phyloP scores from a whole-genome alignment of 2,329 filamentous ascomycete species.

The Pseudogymnoascus destructans region DNA sequence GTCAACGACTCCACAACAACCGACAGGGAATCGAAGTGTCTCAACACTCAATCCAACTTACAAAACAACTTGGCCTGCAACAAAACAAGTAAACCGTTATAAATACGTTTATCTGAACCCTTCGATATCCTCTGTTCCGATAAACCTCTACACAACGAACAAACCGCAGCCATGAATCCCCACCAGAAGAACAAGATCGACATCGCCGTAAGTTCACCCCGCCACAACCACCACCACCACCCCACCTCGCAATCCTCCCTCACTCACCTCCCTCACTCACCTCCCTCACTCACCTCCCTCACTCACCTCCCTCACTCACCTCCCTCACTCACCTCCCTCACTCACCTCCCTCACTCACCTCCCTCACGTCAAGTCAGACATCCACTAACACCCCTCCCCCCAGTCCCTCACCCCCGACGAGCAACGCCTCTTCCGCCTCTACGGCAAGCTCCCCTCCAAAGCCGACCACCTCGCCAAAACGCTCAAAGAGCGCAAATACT shows the following conservation, averaged over 20 bases:
- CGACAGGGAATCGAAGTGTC: background rate
- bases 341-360: background rate
- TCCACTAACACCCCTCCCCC: slow-evolving; percentile 1
- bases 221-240: slow-evolving; percentile 11
- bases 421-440: slow-evolving; percentile 90
- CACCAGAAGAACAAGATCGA: slow-evolving; percentile 98
- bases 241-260: background rate
- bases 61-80: background rate
- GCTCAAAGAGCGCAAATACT: slow-evolving; percentile 98
- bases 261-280: background rate
- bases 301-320: background rate
- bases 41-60: slow-evolving; percentile 6
- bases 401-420: slow-evolving; percentile 89
- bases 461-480: slow-evolving; percentile 95
- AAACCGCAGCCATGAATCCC: slow-evolving; percentile 59
- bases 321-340: background rate
- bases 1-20: slow-evolving; percentile 5
- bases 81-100: background rate
- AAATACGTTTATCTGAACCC: background rate
- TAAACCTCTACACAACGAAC: background rate
- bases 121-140: background rate
- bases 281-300: background rate
- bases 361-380: background rate
- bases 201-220: slow-evolving; percentile 58
- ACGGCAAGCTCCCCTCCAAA: slow-evolving; percentile 94